phyloP scores from a whole-genome alignment of 73 alveolate genomes.

The Paramecium tetraurelia region DNA sequence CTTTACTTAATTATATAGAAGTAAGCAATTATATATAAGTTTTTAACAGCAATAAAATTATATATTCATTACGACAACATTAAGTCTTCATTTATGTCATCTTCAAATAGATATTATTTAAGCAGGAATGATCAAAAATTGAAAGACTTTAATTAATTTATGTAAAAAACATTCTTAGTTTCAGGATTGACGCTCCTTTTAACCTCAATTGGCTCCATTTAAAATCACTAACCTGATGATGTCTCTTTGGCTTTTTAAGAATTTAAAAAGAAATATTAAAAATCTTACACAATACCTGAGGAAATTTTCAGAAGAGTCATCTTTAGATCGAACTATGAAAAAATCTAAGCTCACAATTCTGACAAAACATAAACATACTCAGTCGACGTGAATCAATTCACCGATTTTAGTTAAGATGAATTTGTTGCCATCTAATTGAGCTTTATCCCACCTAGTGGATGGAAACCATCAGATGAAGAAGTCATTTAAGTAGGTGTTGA shows the following conservation, averaged over 20 bases:
- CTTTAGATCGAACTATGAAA: background rate
- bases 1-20: too few relatives aligned
- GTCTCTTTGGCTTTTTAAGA: too few relatives aligned
- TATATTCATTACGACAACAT: background rate
- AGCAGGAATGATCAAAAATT: background rate
- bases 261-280: background rate
- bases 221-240: background rate
- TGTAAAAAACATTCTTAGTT: background rate
- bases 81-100: background rate
- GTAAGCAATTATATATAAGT: too few relatives aligned
- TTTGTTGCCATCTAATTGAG: conserved; percentile 50
- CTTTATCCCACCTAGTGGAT: conserved; percentile 9
- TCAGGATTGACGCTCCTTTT: conserved; percentile 33
- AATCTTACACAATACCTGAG: background rate
- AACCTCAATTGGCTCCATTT: background rate
- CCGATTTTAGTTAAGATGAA: conserved; percentile 58
- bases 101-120: background rate
- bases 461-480: background rate
- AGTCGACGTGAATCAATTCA: conserved; percentile 37
- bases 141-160: background rate
- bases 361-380: conserved; percentile 1
- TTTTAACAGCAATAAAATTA: background rate
- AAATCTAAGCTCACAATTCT: conserved; percentile 40
- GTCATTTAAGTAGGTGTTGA: background rate
- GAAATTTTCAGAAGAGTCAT: background rate